A percentile compares a stretch with the other conserved stretches of the same genome.
phyloP scores from a whole-genome alignment of 345 rosid species.

The Populus nigra region DNA sequence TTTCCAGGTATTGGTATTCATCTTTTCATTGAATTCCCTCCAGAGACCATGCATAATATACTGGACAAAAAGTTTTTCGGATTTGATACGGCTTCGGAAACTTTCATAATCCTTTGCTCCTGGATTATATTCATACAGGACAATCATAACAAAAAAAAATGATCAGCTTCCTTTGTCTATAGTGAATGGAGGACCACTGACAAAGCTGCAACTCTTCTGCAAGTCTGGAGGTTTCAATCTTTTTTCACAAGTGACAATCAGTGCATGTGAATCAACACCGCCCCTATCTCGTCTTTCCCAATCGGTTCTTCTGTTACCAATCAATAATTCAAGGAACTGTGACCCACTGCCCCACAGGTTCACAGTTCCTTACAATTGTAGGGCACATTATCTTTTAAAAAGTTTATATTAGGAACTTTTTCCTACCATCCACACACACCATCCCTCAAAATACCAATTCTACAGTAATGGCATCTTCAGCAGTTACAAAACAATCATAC shows the following conservation, averaged over 20 bases:
- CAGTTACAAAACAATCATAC: not conserved
- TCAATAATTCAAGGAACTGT: not conserved
- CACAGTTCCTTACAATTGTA: not conserved
- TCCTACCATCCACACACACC: not conserved
- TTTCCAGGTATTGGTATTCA: no score
- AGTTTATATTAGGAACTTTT: not conserved
- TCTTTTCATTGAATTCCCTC: no score
- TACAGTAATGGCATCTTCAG: not conserved
- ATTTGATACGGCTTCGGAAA: not conserved
- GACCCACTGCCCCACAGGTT: not conserved
- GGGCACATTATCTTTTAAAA: constrained; percentile 1
- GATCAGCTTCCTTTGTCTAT: not conserved
- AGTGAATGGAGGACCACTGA: not conserved
- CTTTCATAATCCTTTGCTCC: not conserved
- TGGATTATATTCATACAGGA: not conserved
- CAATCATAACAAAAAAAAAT: not conserved
- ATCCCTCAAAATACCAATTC: not conserved
- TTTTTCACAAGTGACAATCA: not conserved
- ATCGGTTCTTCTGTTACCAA: not conserved
- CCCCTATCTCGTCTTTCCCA: not conserved
- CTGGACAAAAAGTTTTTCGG: not conserved
- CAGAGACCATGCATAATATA: no score
- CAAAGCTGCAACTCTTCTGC: not conserved
- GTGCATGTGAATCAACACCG: constrained; percentile 4
- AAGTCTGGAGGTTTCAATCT: not conserved